Conservation (phyloP, 495 filamentous ascomycete genomes). For the Neurospora sp. region DNA sequence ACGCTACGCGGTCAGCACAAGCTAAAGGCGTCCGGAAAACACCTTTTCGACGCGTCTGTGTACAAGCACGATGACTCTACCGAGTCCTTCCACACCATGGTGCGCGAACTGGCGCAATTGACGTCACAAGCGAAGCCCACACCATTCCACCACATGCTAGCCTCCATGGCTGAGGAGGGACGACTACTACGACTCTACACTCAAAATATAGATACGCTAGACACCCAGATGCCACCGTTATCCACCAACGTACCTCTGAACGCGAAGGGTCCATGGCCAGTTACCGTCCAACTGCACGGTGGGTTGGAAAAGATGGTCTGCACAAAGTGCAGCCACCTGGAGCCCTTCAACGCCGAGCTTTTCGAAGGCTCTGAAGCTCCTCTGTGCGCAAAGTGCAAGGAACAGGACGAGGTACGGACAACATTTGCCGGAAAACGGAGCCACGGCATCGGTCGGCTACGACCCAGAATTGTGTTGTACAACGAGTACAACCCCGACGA, state of each 20-base stretch:
- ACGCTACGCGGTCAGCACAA: slow-evolving; percentile 76
- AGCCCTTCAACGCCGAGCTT: slow-evolving; percentile 62
- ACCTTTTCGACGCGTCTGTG: slow-evolving; percentile 94
- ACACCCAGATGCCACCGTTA: slow-evolving; percentile 73
- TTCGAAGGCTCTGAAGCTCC: slow-evolving; percentile 82
- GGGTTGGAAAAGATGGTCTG: slow-evolving; percentile 94
- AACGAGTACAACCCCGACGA: slow-evolving; percentile 96
- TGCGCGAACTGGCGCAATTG: slow-evolving; percentile 71
- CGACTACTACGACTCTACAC: slow-evolving; percentile 88
- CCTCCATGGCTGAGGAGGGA: slow-evolving; percentile 77
- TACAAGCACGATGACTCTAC: slow-evolving; percentile 86
- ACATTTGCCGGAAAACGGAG: slow-evolving; percentile 78
- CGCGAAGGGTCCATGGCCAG: slow-evolving; percentile 80
- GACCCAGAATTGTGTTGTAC: slow-evolving; percentile 91
- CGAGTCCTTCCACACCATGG: slow-evolving; percentile 88
- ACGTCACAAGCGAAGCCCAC: slow-evolving; percentile 71
- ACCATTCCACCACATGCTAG: slow-evolving; percentile 86
- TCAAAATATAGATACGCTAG: slow-evolving; percentile 93
- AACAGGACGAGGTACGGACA: slow-evolving; percentile 64
- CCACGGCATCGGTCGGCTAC: slow-evolving; percentile 83
- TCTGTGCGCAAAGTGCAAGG: slow-evolving; percentile 65
- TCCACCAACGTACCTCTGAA: slow-evolving; percentile 61
- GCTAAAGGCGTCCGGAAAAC: slow-evolving; percentile 85
- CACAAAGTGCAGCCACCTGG: slow-evolving; percentile 74
- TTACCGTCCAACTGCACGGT: slow-evolving; percentile 87